Percentiles rank a stretch among this genome's conserved stretches.
Conservation (phyloP, 345 rosid species). For the Linum lewisii region DNA sequence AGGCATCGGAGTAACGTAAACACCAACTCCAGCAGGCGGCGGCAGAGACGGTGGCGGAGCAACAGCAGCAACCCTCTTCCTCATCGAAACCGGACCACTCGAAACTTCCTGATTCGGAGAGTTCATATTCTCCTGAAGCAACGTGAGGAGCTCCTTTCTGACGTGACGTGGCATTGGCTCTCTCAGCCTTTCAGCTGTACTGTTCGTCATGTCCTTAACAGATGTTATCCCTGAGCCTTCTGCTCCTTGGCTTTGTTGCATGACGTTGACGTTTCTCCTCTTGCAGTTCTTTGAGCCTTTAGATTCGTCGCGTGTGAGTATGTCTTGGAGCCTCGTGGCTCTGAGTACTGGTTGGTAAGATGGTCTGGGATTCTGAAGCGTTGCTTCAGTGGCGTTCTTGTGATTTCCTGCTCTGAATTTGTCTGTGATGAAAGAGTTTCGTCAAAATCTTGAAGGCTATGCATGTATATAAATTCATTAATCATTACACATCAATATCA, state of each 20-base stretch:
- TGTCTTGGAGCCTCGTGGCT: constrained; percentile 24
- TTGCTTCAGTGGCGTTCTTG: constrained; percentile 13
- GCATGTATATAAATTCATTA: no score
- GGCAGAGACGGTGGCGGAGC: no score
- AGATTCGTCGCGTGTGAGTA: constrained; percentile 23
- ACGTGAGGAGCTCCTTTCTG: constrained; percentile 73
- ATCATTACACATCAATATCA: no score
- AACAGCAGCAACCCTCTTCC: constrained; percentile 91
- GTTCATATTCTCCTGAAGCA: constrained; percentile 59
- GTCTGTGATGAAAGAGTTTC: constrained; percentile 26
- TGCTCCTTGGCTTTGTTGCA: constrained; percentile 72
- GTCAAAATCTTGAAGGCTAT: no score
- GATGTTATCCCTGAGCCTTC: constrained; percentile 96
- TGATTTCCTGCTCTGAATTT: constrained; percentile 38
- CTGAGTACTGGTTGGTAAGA: constrained; percentile 19
- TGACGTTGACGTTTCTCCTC: constrained; percentile 21
- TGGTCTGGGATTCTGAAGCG: constrained; percentile 24
- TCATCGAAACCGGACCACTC: constrained; percentile 51
- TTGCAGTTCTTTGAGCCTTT: constrained; percentile 37
- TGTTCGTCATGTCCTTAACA: constrained; percentile 53
- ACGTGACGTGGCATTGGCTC: constrained; percentile 94
- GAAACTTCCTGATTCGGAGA: constrained; percentile 46
- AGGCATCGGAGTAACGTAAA: constrained; percentile 79
- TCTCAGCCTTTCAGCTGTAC: constrained; percentile 61
- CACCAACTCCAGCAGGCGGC: constrained; percentile 37